phyloP scores from a whole-genome alignment of 2,329 filamentous ascomycete genomes.

The Alternaria angustiovoidea region DNA sequence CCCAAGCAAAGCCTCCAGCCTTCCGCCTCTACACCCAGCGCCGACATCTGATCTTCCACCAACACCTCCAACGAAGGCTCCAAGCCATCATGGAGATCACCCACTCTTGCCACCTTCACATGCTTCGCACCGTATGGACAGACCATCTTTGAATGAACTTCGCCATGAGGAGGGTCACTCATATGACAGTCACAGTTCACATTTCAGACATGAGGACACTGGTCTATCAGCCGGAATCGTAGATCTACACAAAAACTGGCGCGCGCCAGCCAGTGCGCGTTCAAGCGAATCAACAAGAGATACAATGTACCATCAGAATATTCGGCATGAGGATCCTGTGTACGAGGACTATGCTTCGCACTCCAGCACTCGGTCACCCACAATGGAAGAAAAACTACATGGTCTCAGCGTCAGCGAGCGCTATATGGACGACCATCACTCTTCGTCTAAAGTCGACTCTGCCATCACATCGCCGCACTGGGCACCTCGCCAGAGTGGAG shows the following conservation, averaged over 20 bases:
- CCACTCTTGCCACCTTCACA: conserved; percentile 15
- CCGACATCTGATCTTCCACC: conserved; percentile 43
- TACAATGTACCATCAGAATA: conserved; percentile 34
- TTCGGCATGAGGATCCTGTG: conserved; percentile 29
- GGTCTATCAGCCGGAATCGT: conserved; percentile 27
- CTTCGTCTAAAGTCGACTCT: conserved; percentile 29
- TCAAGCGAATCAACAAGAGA: conserved; percentile 40
- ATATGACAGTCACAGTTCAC: conserved; percentile 21
- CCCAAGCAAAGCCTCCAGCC: conserved; percentile 35
- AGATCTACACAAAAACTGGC: conserved; percentile 41
- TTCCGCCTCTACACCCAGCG: conserved; percentile 39
- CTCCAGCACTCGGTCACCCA: conserved; percentile 29
- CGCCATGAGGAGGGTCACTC: conserved; percentile 21
- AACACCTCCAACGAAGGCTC: conserved; percentile 31
- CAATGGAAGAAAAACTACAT: conserved; percentile 38
- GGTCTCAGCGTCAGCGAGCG: conserved; percentile 34
- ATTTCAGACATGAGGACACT: conserved; percentile 29
- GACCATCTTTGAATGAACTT: conserved; percentile 31
- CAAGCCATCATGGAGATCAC: conserved; percentile 12
- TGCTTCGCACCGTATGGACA: conserved; percentile 18
- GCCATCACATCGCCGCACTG: conserved; percentile 23
- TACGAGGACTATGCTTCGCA: conserved; percentile 33
- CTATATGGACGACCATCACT: conserved; percentile 30
- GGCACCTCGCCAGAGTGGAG: conserved; percentile 31
- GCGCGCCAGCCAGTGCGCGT: conserved; percentile 39